These are phyloP conservation scores for Cronartium ribicola DNA, from an alignment of 1,284 basidiomycete genomes.

Conservation along the genomic window DNA sequence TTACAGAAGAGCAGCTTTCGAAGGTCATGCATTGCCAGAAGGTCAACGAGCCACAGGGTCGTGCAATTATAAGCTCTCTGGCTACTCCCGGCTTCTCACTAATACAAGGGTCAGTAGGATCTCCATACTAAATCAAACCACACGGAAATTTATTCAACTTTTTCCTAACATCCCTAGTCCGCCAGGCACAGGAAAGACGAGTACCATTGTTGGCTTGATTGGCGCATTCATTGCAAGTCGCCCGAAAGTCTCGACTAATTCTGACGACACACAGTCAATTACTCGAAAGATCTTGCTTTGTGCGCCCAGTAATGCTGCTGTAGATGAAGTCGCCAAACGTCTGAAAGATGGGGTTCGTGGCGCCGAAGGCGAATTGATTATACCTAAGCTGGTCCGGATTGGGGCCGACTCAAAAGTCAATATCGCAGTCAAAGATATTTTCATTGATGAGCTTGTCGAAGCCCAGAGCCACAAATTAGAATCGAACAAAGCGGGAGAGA, in stretches of 20 bases:
- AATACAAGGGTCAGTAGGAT: constrained; percentile 77
- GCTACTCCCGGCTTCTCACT: constrained; percentile 73
- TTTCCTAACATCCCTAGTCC: constrained; percentile 59
- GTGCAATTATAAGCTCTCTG: constrained; percentile 75
- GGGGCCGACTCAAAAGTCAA: constrained; percentile 77
- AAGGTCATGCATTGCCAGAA: constrained; percentile 67
- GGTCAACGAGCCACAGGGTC: constrained; percentile 91
- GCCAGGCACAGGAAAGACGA: constrained; percentile 97
- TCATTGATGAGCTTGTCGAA: constrained; percentile 79
- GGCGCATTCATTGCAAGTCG: constrained; percentile 71
- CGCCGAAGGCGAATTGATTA: constrained; percentile 58
- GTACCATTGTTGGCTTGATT: constrained; percentile 93
- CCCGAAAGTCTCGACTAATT: constrained; percentile 49
- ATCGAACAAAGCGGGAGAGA: constrained; percentile 42
- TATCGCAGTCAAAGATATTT: constrained; percentile 75
- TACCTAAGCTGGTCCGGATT: constrained; percentile 79
- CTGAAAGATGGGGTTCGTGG: constrained; percentile 72
- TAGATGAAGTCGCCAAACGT: constrained; percentile 89
- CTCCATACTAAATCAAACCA: no score
- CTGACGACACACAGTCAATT: constrained; percentile 43
- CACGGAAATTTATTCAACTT: no score
- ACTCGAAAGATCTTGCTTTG: constrained; percentile 78
- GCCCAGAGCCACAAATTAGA: constrained; percentile 54
- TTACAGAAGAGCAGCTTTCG: constrained; percentile 57
- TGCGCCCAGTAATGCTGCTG: constrained; percentile 96